Evolutionary conservation across 73 alveolate genomes (phyloP).

Genomic region (Uronychia binucleata): DNA sequence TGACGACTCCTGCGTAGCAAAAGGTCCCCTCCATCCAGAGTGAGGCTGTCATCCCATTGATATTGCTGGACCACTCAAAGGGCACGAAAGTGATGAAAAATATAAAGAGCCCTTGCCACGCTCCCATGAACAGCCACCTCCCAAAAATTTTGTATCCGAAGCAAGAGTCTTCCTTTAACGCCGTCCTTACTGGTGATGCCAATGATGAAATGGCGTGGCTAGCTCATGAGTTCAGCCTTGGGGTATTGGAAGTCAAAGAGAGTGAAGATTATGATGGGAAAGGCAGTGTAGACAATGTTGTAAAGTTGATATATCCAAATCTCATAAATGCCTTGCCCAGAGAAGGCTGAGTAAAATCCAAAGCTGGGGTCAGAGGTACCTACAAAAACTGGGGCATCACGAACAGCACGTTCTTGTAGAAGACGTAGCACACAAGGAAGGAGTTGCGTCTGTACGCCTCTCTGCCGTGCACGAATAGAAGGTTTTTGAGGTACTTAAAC

Average conservation of each 20-base stretch:
- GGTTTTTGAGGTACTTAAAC: slow-evolving; percentile 68
- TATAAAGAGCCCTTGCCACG: slow-evolving; percentile 67
- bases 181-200: slow-evolving; percentile 49
- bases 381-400: slow-evolving; percentile 85
- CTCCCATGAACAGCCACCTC: slow-evolving; percentile 87
- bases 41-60: slow-evolving; percentile 60
- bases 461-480: slow-evolving; percentile 88
- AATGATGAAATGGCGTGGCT: slow-evolving; percentile 63
- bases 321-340: slow-evolving; percentile 90
- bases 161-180: slow-evolving; percentile 13
- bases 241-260: slow-evolving; percentile 83
- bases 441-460: slow-evolving; percentile 95
- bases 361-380: slow-evolving; percentile 47
- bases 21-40: slow-evolving; percentile 85
- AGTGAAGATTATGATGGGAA: slow-evolving; percentile 89
- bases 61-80: slow-evolving; percentile 27
- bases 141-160: slow-evolving; percentile 72
- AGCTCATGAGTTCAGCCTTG: slow-evolving; percentile 48
- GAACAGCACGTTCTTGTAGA: slow-evolving; percentile 93
- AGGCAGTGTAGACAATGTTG: slow-evolving; percentile 85
- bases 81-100: slow-evolving; percentile 61
- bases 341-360: slow-evolving; percentile 80
- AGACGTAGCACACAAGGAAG: slow-evolving; percentile 82
- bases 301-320: slow-evolving; percentile 89
- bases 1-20: slow-evolving; percentile 85